Evolutionary conservation across 163 green algal genomes (phyloP).

Genomic region (Picocystis sp.): DNA sequence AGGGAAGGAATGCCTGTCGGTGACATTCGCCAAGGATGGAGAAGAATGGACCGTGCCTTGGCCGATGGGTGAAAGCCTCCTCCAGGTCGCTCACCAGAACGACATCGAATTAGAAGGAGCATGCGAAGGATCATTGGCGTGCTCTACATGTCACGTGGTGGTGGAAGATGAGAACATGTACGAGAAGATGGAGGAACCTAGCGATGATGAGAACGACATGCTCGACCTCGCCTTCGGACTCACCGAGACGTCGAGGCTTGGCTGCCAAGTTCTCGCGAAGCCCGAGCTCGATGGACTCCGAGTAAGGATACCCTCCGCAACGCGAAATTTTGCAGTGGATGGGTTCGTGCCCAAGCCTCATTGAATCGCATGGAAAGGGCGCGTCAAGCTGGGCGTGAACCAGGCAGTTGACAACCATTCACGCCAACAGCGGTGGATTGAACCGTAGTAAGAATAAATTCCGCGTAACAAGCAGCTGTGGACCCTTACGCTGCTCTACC

Average conservation of each 20-base stretch:
- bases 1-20: too few relatives aligned
- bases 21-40: constrained; percentile 43
- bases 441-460: too few relatives aligned
- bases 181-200: constrained; percentile 68
- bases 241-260: constrained; percentile 52
- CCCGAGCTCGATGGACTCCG: constrained; percentile 68
- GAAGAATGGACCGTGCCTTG: constrained; percentile 55
- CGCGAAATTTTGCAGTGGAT: constrained; percentile 76
- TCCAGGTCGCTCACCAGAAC: constrained; percentile 88
- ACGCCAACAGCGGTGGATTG: too few relatives aligned
- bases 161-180: constrained; percentile 48
- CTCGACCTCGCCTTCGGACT: constrained; percentile 93
- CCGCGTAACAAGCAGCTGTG: too few relatives aligned
- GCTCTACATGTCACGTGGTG: constrained; percentile 97
- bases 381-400: too few relatives aligned
- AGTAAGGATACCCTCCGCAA: constrained; percentile 72
- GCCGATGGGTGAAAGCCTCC: constrained; percentile 59
- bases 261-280: constrained; percentile 74
- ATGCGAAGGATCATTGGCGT: constrained; percentile 90
- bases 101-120: constrained; percentile 95
- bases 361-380: constrained; percentile 12
- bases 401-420: too few relatives aligned
- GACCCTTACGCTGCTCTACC: too few relatives aligned
- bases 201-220: constrained; percentile 99
- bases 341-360: constrained; percentile 62